Percentiles rank a stretch among this genome's conserved stretches.
phyloP scores from a whole-genome alignment of 345 rosid genomes.

The Kernera saxatilis region DNA sequence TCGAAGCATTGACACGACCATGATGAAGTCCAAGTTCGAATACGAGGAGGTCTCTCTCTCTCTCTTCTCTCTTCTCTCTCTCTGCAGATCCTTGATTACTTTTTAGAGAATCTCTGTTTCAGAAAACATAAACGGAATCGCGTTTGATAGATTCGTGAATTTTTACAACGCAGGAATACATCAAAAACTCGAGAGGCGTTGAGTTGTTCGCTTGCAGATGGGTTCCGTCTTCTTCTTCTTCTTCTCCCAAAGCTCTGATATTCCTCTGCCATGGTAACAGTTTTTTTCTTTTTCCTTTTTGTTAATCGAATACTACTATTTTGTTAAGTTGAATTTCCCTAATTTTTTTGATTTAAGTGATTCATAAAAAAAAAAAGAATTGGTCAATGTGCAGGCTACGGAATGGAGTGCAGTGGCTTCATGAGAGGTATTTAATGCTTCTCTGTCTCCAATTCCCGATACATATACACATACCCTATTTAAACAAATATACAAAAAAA shows the following conservation, averaged over 20 bases:
- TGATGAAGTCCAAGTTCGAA: not conserved
- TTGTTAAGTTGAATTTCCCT: not conserved
- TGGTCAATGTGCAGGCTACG: constrained; percentile 73
- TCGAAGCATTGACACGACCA: not conserved
- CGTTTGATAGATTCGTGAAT: not conserved
- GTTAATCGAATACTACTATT: not conserved
- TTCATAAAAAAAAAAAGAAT: not conserved
- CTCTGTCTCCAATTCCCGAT: too few relatives aligned
- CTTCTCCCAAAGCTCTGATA: constrained; percentile 76
- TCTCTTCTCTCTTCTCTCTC: not conserved
- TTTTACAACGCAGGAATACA: constrained; percentile 38
- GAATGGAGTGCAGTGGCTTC: constrained; percentile 91
- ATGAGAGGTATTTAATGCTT: constrained; percentile 69
- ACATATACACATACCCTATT: too few relatives aligned
- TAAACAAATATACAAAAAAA: too few relatives aligned
- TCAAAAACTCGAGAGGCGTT: constrained; percentile 71
- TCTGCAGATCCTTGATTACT: not conserved
- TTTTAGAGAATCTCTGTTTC: not conserved
- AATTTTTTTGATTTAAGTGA: not conserved
- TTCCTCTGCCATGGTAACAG: constrained; percentile 86
- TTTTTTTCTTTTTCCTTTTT: not conserved
- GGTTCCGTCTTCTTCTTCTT: constrained; percentile 58
- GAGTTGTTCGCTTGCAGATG: constrained; percentile 80
- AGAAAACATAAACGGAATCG: not conserved
- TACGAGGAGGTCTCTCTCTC: constrained; percentile 19